phyloP scores from a whole-genome alignment of 495 filamentous ascomycete genomes.

The Cenococcum geophilum region DNA sequence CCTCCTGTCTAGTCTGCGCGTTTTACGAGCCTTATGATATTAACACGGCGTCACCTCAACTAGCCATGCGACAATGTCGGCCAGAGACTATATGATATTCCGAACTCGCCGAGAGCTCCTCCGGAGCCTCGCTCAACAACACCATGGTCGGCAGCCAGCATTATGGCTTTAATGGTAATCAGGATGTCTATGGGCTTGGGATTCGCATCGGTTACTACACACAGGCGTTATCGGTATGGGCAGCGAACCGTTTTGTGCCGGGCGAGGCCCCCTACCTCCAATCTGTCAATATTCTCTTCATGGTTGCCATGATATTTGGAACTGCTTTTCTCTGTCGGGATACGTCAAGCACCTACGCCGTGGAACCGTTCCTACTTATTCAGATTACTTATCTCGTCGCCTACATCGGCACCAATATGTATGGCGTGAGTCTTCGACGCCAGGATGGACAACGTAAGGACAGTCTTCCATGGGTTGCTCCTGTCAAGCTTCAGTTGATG shows the following conservation, averaged over 20 bases:
- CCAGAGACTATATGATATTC: no score
- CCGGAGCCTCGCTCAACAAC: neutral
- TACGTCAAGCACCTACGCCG: slow-evolving; percentile 1
- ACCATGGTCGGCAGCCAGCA: neutral
- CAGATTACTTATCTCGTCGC: slow-evolving; percentile 8
- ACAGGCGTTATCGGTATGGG: slow-evolving; percentile 11
- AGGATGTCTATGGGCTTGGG: slow-evolving; percentile 14
- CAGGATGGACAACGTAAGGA: neutral
- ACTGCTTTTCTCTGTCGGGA: neutral
- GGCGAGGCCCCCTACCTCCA: slow-evolving; percentile 10
- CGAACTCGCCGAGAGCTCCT: no score
- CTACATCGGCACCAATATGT: slow-evolving; percentile 3
- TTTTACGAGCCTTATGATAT: no score
- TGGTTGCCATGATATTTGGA: slow-evolving; percentile 7
- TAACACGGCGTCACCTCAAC: no score
- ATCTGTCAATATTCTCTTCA: slow-evolving; percentile 10
- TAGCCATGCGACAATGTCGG: no score
- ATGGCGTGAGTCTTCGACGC: neutral
- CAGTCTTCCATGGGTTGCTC: neutral
- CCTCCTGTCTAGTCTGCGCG: no score
- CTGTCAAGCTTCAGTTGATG: neutral
- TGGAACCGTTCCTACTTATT: slow-evolving; percentile 11
- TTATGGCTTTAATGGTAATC: slow-evolving; percentile 12
- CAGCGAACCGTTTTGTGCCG: slow-evolving; percentile 6
- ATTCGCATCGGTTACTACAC: slow-evolving; percentile 19